Base-by-base conservation (phyloP, 2,329 filamentous ascomycete genomes). In the Penicillium janthinellum region DNA sequence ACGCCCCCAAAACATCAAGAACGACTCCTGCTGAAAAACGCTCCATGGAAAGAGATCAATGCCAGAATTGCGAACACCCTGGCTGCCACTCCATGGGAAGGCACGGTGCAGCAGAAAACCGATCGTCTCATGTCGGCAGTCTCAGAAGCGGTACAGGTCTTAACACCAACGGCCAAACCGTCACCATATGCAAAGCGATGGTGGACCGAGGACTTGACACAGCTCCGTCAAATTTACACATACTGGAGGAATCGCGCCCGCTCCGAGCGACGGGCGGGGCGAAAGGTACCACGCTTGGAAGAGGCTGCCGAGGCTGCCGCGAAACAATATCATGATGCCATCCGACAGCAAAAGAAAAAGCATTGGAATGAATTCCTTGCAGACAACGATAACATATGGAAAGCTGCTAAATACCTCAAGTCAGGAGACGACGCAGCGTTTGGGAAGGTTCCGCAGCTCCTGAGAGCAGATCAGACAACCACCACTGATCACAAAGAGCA, bases 321-420 rank as follows among this genome's bases (percentile, higher is more conserved):
- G 34, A 61, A 69, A 25, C 54, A 65, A 66, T 68, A 66, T 31
- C 57, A 62, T 17, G 57, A 64, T 56, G 55, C 56, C 1, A 67
- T 67, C 31, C 41, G 61, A 20, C 47, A 68, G 57, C 59, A 70
- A 61, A 70, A 69, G 60, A 69, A 66, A 62, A 68, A 65, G 41
- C 61, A 69, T 61, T 70, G 58, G 66, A 62, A 70, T 25, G 59
- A 67, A 35, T 69, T 68, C 56, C 62, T 70, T 2, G 61, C 51
- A 37, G 63, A 68, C 54, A 68, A 65, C 50, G 58, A 68, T 12
- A 69, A 71, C 34, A 70, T 71, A 31, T 71, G 57, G 66, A 69
- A 69, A 59, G 68, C 64, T 15, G 63, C 62, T 1, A 66, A 65
- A 39, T 70, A 71, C 38, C 63, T 68, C 15, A 64, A 67, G 35